phyloP scores from a whole-genome alignment of 345 rosid genomes.

The Eucalyptus cloeziana region DNA sequence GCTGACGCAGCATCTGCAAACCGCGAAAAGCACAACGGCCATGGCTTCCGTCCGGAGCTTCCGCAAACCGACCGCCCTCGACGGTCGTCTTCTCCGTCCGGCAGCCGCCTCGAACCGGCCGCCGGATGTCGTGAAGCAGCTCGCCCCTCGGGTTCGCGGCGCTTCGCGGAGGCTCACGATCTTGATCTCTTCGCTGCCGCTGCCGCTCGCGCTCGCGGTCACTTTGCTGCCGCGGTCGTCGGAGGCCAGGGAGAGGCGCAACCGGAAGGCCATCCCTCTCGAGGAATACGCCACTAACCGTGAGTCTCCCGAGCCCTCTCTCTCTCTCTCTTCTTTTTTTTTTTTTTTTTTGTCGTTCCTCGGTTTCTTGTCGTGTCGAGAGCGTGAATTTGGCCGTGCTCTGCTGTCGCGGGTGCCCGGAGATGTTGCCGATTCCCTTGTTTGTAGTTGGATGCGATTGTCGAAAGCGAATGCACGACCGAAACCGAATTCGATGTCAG shows the following conservation, averaged over 20 bases:
- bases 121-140: background rate
- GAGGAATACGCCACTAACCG: slow-evolving; percentile 59
- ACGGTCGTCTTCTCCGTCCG: background rate
- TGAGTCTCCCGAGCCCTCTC: slow-evolving; percentile 11
- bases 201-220: slow-evolving; percentile 5
- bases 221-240: slow-evolving; percentile 29
- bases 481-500: background rate
- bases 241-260: slow-evolving; percentile 80
- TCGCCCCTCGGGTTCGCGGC: background rate
- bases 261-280: slow-evolving; percentile 51
- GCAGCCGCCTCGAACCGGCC: background rate
- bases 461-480: background rate
- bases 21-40: background rate
- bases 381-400: background rate
- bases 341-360: background rate
- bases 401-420: background rate
- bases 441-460: background rate
- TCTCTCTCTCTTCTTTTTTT: too few relatives aligned
- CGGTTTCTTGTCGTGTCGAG: background rate
- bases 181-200: slow-evolving; percentile 24
- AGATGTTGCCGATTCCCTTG: background rate
- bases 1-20: background rate
- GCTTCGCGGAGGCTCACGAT: slow-evolving; percentile 48
- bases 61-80: background rate
- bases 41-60: slow-evolving; percentile 24